Base-by-base conservation (phyloP, 495 filamentous ascomycete species). In the Penicillium manginii region DNA sequence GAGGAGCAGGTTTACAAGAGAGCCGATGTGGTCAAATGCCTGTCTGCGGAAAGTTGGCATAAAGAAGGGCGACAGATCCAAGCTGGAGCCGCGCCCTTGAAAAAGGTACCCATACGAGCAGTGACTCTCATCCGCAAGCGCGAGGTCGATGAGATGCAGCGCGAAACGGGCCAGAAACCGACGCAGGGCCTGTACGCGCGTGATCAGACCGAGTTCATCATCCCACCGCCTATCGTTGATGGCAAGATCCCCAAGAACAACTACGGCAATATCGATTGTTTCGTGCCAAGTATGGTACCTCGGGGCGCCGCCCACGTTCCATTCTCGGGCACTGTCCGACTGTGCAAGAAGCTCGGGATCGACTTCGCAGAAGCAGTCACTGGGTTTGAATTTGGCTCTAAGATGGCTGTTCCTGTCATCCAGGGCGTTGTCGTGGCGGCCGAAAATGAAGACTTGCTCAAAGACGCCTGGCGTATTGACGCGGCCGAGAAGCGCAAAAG, bases 251-350 rank as follows among this genome's bases (percentile, higher is more conserved):
- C 93, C 5, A 93, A 91, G 73, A 99, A 99, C 66, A 85, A 88
- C 37, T 99, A 92, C 66, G 93, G 93, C 8, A 99, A 99, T 69
- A 97, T 97, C 60, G 96, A 99, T 73, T 86, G 96, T 60, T 99
- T 93, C 67, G 92, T 89, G 3, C 88, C 91, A 46, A 91, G 88
- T 54, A 98, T 99, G 93, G 87, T 97, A 17, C 94, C 94, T 2
- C 64, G 78, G 43, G 94, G 86, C 1, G 92, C 93, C 6, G 81
- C 89, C 11, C 94, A 99, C 71, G 79, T 99, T 18, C 90, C 89
- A 0, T 84, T 87, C 46, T 84, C 88, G 37, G 90, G 92, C 4
- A 88, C 87, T 0, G 87, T 85, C 40, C 85, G 84, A 50, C 77
- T 98, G 10, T 96, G 93, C 61, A 93, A 90, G 64, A 85, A 88